Percentiles rank a stretch among this genome's conserved stretches.
Evolutionary conservation across 1,284 basidiomycete species (phyloP).

Genomic region (Puccinia triticina): DNA sequence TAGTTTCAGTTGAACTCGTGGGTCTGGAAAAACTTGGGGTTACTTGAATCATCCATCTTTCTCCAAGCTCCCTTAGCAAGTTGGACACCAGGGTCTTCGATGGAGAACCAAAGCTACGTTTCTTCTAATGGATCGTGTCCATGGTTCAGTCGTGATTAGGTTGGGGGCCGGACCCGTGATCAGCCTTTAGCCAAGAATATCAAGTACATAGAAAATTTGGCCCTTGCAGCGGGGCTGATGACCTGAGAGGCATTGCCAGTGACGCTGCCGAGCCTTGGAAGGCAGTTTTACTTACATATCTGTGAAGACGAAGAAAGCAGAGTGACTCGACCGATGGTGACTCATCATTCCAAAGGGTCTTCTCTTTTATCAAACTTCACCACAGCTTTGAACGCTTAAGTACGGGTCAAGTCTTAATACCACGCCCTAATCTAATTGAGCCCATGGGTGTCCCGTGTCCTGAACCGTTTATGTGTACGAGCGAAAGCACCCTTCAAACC

Average conservation of each 20-base stretch:
- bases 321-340: not conserved
- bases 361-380: not conserved
- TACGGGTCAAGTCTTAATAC: not conserved
- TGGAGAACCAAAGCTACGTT: no score
- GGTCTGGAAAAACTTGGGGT: no score
- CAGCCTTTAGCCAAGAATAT: no score
- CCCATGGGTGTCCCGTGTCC: not conserved
- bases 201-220: not conserved
- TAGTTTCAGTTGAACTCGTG: no score
- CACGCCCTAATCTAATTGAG: conserved; percentile 1
- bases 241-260: no score
- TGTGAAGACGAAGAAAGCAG: not conserved
- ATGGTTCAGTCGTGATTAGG: no score
- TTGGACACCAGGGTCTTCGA: no score
- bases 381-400: not conserved
- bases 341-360: not conserved
- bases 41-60: no score
- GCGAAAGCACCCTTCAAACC: conserved; percentile 4
- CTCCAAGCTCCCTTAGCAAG: no score
- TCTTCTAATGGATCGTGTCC: no score
- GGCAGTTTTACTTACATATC: not conserved
- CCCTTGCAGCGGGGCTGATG: not conserved
- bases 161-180: no score
- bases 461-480: not conserved
- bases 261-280: not conserved